Evolutionary conservation across 768 basidiomycete species (phyloP).

Genomic region (Auriscalpium orientale): DNA sequence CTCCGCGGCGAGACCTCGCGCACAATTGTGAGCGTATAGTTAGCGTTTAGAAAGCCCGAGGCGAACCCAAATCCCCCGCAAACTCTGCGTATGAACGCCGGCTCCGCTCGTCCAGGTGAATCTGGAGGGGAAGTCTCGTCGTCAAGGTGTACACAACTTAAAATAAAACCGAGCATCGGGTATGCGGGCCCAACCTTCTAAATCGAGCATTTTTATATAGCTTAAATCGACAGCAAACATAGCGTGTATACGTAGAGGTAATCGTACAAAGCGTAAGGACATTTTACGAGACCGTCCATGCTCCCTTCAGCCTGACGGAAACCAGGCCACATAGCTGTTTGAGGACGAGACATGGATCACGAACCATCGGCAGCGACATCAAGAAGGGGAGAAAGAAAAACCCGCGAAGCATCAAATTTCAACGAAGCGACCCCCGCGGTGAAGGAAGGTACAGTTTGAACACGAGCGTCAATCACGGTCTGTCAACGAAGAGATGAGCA

Average conservation of each 20-base stretch:
- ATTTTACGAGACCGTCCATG: neutral
- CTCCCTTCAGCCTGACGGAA: neutral
- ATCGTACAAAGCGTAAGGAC: neutral
- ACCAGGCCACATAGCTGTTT: neutral
- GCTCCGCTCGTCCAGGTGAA: no score
- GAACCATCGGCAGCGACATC: neutral
- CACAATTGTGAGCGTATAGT: no score
- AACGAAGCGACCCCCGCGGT: neutral
- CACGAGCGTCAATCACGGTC: neutral
- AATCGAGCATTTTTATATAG: constrained; percentile 1
- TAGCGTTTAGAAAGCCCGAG: no score
- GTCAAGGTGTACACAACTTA: no score
- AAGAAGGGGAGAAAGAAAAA: neutral
- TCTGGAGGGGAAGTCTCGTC: no score
- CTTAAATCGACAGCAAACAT: neutral
- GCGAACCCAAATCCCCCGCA: no score
- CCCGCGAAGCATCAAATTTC: neutral
- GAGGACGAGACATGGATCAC: neutral
- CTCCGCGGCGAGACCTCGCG: no score
- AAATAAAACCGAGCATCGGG: neutral
- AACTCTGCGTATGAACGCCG: no score
- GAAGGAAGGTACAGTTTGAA: neutral
- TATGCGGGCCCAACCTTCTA: constrained; percentile 2
- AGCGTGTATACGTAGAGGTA: neutral
- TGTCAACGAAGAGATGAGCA: constrained; percentile 5